Percentiles rank a stretch among this genome's conserved stretches.
Evolutionary conservation across 768 basidiomycete species (phyloP).

Genomic region (Paxillus involutus): DNA sequence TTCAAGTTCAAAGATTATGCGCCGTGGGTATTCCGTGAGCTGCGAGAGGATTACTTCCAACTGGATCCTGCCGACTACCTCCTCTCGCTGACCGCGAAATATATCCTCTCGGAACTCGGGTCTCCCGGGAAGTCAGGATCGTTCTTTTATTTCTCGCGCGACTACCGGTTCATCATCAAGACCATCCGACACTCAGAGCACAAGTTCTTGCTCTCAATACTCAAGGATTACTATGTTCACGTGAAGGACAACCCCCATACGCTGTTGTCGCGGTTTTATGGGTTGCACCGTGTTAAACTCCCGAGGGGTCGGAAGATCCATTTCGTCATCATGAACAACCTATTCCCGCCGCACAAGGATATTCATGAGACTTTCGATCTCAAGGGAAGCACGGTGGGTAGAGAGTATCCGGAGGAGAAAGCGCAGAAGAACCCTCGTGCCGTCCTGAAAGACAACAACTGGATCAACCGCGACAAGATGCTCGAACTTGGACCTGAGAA

Average conservation of each 20-base stretch:
- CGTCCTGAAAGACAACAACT: constrained; percentile 94
- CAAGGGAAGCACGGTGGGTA: constrained; percentile 91
- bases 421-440: constrained; percentile 76
- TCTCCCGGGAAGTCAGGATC: constrained; percentile 98
- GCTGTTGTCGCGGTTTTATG: constrained; percentile 91
- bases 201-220: constrained; percentile 85
- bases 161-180: constrained; percentile 99
- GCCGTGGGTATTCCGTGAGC: constrained; percentile 94
- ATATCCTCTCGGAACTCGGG: constrained; percentile 96
- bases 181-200: constrained; percentile 95
- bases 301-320: constrained; percentile 94
- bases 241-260: constrained; percentile 92
- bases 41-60: constrained; percentile 92
- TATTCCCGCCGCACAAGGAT: constrained; percentile 96
- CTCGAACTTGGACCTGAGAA: constrained; percentile 97
- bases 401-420: constrained; percentile 85
- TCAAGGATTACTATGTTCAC: constrained; percentile 82
- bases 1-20: constrained; percentile 99
- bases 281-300: constrained; percentile 95
- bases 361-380: constrained; percentile 97
- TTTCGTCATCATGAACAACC: constrained; percentile 99
- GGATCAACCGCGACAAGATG: constrained; percentile 77
- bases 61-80: constrained; percentile 98
- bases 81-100: constrained; percentile 93
- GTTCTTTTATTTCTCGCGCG: constrained; percentile 98